Conservation (phyloP, 306 rosid species). For the Acacia melanoxylon region DNA sequence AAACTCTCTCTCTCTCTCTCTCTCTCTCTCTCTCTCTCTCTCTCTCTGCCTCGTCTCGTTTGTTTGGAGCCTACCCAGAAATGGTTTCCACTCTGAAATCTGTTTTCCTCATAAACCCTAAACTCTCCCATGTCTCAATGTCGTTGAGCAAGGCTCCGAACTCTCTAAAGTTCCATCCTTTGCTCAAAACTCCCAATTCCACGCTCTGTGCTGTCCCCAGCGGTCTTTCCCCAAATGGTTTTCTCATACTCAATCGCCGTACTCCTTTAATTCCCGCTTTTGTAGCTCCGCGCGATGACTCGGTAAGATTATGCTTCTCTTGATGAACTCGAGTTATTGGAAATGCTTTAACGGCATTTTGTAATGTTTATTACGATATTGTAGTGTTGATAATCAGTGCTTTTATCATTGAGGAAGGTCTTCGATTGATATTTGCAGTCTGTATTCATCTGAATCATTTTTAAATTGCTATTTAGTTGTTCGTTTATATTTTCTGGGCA, state of each 20-base stretch:
- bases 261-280: slow-evolving; percentile 41
- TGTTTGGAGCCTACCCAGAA: background rate
- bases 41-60: background rate
- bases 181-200: slow-evolving; percentile 37
- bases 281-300: slow-evolving; percentile 62
- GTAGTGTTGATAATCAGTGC: background rate
- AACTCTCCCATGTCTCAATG: slow-evolving; percentile 31
- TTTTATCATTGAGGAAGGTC: background rate
- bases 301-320: slow-evolving; percentile 46
- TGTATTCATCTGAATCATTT: background rate
- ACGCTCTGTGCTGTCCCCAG: slow-evolving; percentile 28
- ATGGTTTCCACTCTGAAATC: slow-evolving; percentile 63
- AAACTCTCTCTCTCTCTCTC: background rate
- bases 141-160: slow-evolving; percentile 32
- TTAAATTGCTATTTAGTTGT: background rate
- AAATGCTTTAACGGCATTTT: background rate
- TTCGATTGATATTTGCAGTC: background rate
- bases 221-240: slow-evolving; percentile 28
- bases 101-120: slow-evolving; percentile 63
- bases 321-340: background rate
- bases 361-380: background rate
- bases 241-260: slow-evolving; percentile 35
- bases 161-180: slow-evolving; percentile 47
- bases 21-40: background rate
- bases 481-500: background rate